These are phyloP conservation scores for Syzygium grande DNA, from an alignment of 345 rosid species.

Conservation along the genomic window DNA sequence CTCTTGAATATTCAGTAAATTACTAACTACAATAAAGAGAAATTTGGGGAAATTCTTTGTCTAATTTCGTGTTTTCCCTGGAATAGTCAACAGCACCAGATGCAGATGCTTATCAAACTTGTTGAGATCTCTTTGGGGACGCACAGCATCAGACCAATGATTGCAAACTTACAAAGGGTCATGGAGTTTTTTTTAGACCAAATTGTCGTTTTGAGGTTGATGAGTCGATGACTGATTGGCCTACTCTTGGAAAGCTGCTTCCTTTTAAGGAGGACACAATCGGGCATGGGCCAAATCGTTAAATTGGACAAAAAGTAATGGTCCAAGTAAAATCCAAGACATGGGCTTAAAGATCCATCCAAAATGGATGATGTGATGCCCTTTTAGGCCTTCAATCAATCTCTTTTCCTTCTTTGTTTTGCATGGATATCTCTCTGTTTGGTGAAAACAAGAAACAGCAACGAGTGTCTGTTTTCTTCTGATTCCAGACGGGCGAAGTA, in stretches of 20 bases:
- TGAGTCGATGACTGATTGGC: neutral
- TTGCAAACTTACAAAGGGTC: neutral
- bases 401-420: neutral
- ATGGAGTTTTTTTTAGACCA: neutral
- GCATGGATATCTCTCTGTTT: neutral
- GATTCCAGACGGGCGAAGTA: slow-evolving; percentile 6
- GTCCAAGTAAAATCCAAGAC: neutral
- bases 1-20: neutral
- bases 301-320: neutral
- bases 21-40: neutral
- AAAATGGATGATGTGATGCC: neutral
- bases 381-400: neutral
- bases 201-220: neutral
- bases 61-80: neutral
- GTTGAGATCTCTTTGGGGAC: neutral
- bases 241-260: neutral
- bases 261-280: neutral
- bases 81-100: neutral
- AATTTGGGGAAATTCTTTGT: neutral
- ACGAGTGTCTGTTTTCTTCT: slow-evolving; percentile 2
- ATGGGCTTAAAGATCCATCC: neutral
- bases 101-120: neutral
- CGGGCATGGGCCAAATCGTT: neutral
- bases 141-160: neutral
- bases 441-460: neutral